Conservation (phyloP, 345 rosid genomes). For the Dimocarpus longan region DNA sequence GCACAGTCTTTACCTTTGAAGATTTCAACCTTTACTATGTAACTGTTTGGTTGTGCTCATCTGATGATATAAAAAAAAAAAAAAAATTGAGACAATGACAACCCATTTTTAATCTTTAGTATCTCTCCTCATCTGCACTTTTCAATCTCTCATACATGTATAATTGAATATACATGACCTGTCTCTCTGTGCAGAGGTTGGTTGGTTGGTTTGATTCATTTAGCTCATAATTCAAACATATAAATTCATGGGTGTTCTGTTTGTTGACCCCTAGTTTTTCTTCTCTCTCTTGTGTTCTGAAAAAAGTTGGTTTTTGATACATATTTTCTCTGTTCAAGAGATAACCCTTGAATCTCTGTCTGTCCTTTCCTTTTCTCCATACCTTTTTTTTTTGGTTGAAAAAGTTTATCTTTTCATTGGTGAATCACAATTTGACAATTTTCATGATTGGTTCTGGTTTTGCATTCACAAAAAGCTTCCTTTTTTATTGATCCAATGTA, state of each 20-base stretch:
- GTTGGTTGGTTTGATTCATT: slow-evolving; percentile 27
- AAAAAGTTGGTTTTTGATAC: slow-evolving; percentile 14
- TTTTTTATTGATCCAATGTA: slow-evolving; percentile 13
- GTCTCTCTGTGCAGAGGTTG: not conserved
- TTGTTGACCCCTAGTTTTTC: slow-evolving; percentile 27
- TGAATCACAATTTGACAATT: not conserved
- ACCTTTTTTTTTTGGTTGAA: not conserved
- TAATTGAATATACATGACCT: not conserved
- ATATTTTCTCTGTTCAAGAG: slow-evolving; percentile 15
- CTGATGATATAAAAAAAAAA: not conserved
- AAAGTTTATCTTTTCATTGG: slow-evolving; percentile 12
- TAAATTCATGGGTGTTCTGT: slow-evolving; percentile 29
- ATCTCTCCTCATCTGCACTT: slow-evolving; percentile 7
- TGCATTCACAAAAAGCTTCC: slow-evolving; percentile 7
- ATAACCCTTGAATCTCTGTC: slow-evolving; percentile 11
- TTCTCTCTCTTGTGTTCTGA: not conserved
- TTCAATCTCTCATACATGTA: slow-evolving; percentile 1
- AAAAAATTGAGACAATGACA: slow-evolving; percentile 22
- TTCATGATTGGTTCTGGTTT: slow-evolving; percentile 6
- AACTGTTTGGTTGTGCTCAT: slow-evolving; percentile 17
- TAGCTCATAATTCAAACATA: slow-evolving; percentile 23
- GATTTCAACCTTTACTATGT: slow-evolving; percentile 33
- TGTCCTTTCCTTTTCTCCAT: not conserved
- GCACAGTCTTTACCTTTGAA: slow-evolving; percentile 32
- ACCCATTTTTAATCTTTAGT: slow-evolving; percentile 30